These are phyloP conservation scores for Sisymbrium irio DNA, from an alignment of 345 rosid species.

Conservation along the genomic window DNA sequence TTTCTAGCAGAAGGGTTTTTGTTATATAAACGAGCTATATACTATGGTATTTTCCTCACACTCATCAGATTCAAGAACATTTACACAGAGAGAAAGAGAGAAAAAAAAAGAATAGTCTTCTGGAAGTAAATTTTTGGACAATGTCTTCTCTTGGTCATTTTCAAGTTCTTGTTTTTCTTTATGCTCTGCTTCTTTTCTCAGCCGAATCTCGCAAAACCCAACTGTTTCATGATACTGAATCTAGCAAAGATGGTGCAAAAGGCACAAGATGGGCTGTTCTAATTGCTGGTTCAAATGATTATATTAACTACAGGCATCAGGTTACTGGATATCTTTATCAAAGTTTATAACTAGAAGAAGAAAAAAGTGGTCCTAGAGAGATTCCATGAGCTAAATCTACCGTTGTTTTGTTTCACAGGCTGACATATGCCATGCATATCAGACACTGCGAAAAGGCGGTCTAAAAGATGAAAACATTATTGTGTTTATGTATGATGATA, in stretches of 20 bases:
- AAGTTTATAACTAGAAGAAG: not conserved
- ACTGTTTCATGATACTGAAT: not conserved
- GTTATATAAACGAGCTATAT: constrained; percentile 1
- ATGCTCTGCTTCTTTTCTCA: constrained; percentile 24
- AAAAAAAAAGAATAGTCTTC: not conserved
- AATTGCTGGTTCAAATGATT: constrained; percentile 59
- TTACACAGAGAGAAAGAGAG: not conserved
- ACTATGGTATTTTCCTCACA: not conserved
- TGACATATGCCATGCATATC: constrained; percentile 76
- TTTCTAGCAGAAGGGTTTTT: not conserved
- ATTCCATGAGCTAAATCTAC: not conserved
- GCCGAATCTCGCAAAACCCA: constrained; percentile 12
- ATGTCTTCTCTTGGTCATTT: constrained; percentile 29
- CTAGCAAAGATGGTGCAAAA: not conserved
- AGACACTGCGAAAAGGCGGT: constrained; percentile 52
- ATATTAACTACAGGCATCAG: constrained; percentile 69
- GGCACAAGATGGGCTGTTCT: constrained; percentile 73
- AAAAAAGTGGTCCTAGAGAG: not conserved
- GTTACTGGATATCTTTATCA: constrained; percentile 26
- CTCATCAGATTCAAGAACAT: not conserved
- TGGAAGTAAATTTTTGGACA: not conserved
- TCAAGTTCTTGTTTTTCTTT: constrained; percentile 18
- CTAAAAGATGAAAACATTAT: constrained; percentile 65
- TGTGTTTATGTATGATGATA: constrained; percentile 83
- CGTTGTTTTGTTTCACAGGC: constrained; percentile 42